phyloP scores from a whole-genome alignment of 139 green algal genomes.

The Nannochloris sp. region DNA sequence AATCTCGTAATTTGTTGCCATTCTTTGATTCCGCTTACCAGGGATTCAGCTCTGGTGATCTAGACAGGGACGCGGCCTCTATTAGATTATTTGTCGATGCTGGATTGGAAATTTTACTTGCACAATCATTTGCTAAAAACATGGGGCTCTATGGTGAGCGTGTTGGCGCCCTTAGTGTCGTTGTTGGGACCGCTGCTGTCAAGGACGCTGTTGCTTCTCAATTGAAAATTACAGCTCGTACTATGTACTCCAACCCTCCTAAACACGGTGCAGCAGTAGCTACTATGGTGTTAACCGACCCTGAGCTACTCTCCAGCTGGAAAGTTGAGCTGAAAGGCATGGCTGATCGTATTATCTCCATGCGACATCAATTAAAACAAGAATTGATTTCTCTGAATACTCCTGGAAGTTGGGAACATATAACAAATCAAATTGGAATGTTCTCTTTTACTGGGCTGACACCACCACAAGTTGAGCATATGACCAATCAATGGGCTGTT shows the following conservation, averaged over 20 bases:
- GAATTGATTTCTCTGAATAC: conserved; percentile 56
- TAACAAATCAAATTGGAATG: conserved; percentile 93
- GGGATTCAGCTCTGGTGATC: conserved; percentile 75
- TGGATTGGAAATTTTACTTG: conserved; percentile 83
- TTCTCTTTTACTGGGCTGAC: conserved; percentile 92
- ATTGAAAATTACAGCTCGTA: conserved; percentile 84
- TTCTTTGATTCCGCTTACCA: conserved; percentile 98
- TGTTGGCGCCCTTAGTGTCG: conserved; percentile 83
- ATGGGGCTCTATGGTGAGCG: conserved; percentile 96
- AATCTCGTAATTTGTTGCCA: conserved; percentile 51
- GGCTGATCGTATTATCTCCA: conserved; percentile 86
- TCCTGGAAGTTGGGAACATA: conserved; percentile 84
- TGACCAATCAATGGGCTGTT: conserved; percentile 88
- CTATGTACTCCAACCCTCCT: conserved; percentile 58
- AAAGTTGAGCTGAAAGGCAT: conserved; percentile 93
- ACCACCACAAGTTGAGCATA: conserved; percentile 80
- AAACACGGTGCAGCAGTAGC: conserved; percentile 85
- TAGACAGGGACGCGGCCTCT: conserved; percentile 89
- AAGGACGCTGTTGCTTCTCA: conserved; percentile 72
- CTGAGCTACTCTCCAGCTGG: conserved; percentile 83
- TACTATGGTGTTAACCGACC: conserved; percentile 70
- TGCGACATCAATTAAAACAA: conserved; percentile 70
- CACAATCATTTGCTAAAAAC: conserved; percentile 92
- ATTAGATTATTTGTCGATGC: conserved; percentile 78
- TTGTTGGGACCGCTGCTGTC: conserved; percentile 51